These are phyloP conservation scores for Neonectria hederae DNA, from an alignment of 2,329 filamentous ascomycete species.

Conservation along the genomic window DNA sequence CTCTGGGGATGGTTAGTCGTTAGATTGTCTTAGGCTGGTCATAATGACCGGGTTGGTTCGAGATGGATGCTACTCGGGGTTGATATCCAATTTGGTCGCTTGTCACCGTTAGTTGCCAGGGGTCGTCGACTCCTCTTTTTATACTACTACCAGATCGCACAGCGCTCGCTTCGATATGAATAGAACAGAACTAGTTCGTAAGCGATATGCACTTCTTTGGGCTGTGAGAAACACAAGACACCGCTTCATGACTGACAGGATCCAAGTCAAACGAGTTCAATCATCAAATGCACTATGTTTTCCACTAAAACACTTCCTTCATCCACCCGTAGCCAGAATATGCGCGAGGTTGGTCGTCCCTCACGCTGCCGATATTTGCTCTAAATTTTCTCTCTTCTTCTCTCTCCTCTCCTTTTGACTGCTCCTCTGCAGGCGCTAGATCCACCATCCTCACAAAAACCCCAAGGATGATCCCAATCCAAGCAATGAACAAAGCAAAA, in stretches of 20 bases:
- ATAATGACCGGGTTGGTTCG: neutral
- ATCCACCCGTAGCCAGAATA: neutral
- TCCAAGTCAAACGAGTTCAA: neutral
- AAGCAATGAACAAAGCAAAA: conserved; percentile 15
- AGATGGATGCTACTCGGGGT: neutral
- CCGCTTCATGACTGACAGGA: neutral
- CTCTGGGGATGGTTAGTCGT: neutral
- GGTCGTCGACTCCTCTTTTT: neutral
- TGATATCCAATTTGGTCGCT: neutral
- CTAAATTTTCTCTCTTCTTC: neutral
- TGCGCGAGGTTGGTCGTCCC: neutral
- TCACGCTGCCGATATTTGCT: neutral
- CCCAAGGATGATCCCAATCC: conserved; percentile 13
- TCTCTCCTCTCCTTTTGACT: neutral
- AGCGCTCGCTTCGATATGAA: neutral
- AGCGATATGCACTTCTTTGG: neutral
- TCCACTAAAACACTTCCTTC: neutral
- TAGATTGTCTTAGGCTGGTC: neutral
- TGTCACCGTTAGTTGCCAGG: neutral
- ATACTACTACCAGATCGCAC: neutral
- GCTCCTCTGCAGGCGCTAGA: conserved; percentile 4
- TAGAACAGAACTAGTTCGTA: neutral
- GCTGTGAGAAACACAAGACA: neutral
- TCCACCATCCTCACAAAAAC: conserved; percentile 2
- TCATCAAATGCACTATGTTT: conserved; percentile 1